A percentile compares a stretch with the other conserved stretches of the same genome.
phyloP scores from a whole-genome alignment of 179 eudicot species.

The Silene coronaria region DNA sequence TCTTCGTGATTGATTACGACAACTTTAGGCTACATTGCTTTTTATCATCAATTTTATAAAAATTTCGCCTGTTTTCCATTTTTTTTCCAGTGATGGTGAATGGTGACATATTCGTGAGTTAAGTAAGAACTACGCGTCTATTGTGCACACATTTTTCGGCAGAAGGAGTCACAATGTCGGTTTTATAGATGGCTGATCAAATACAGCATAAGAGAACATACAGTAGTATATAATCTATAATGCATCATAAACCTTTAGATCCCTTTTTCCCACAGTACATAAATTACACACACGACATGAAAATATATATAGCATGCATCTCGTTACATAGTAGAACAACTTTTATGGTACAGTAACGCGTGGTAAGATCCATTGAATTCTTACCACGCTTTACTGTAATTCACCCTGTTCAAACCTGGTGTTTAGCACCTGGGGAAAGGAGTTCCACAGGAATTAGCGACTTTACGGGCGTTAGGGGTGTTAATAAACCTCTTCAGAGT shows the following conservation, averaged over 20 bases:
- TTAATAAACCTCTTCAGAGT: constrained; percentile 46
- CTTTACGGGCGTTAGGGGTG: constrained; percentile 58
- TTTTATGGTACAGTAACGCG: neutral
- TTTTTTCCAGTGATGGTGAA: neutral
- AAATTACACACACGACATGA: neutral
- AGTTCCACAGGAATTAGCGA: constrained; percentile 41
- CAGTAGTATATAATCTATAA: neutral
- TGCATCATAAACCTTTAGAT: neutral
- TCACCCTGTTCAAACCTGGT: neutral
- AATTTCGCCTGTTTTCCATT: neutral
- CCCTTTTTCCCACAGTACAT: too few relatives aligned
- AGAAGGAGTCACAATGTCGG: neutral
- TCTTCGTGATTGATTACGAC: constrained; percentile 7
- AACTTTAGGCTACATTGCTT: neutral
- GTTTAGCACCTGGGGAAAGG: constrained; percentile 59
- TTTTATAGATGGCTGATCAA: neutral
- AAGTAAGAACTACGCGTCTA: too few relatives aligned
- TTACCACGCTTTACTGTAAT: neutral
- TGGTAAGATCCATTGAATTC: neutral
- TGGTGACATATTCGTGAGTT: too few relatives aligned
- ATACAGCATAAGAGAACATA: neutral
- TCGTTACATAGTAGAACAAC: too few relatives aligned
- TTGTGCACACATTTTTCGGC: neutral
- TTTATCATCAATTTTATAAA: neutral
- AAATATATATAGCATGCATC: neutral